A percentile compares a stretch with the other conserved stretches of the same genome.
Evolutionary conservation across 2,329 filamentous ascomycete genomes (phyloP).

Genomic region (Pseudopithomyces chartarum): DNA sequence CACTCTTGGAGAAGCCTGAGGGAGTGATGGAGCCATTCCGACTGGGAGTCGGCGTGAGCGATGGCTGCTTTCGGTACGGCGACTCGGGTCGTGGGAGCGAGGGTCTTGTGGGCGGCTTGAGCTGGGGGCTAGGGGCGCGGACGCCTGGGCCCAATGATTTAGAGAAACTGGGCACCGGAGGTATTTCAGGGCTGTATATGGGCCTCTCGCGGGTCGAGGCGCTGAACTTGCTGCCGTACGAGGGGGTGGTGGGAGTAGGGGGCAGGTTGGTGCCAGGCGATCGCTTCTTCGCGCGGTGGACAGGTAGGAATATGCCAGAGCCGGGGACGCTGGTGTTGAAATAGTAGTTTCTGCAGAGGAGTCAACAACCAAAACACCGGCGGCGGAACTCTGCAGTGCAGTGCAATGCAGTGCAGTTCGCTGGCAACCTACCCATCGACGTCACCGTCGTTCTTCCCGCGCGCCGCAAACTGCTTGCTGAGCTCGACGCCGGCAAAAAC

Average conservation of each 20-base stretch:
- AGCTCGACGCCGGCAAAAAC: slow-evolving; percentile 93
- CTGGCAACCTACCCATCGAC: slow-evolving; percentile 79
- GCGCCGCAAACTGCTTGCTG: slow-evolving; percentile 74
- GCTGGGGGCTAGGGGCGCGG: slow-evolving; percentile 71
- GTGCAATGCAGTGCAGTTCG: no score
- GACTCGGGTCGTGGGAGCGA: slow-evolving; percentile 90
- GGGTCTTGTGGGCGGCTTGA: slow-evolving; percentile 71
- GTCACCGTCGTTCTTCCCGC: slow-evolving; percentile 94
- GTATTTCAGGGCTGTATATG: slow-evolving; percentile 53
- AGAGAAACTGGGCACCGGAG: slow-evolving; percentile 78
- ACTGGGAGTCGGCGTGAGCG: slow-evolving; percentile 55
- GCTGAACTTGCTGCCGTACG: slow-evolving; percentile 59
- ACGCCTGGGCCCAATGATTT: slow-evolving; percentile 79
- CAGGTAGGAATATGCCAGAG: slow-evolving; percentile 90
- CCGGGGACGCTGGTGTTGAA: slow-evolving; percentile 79
- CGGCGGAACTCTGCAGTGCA: no score
- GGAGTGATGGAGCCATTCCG: slow-evolving; percentile 60
- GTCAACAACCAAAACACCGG: slow-evolving; percentile 11
- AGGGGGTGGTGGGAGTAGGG: slow-evolving; percentile 71
- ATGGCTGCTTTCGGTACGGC: slow-evolving; percentile 68
- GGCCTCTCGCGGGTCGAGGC: slow-evolving; percentile 59
- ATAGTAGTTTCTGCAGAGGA: slow-evolving; percentile 62
- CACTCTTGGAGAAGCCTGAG: slow-evolving; percentile 58
- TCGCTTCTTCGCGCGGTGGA: slow-evolving; percentile 77
- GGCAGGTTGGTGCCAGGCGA: slow-evolving; percentile 64